Evolutionary conservation across 352 stramenopile genomes (phyloP).

Genomic region (Aphanomyces invadans): DNA sequence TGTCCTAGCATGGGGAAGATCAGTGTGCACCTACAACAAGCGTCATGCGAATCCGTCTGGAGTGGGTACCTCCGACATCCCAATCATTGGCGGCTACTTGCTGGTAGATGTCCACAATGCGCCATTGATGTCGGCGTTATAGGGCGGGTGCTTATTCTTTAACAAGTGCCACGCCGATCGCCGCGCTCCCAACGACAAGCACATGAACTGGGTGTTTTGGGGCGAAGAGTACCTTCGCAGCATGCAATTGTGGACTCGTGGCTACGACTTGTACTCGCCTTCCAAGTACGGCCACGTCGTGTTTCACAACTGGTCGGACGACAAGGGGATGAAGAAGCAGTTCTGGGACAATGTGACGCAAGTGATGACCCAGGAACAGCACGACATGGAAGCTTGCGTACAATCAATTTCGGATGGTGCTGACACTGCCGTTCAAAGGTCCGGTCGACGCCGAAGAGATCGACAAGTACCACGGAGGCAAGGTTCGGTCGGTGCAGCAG

Average conservation of each 20-base stretch:
- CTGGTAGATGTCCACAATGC: neutral
- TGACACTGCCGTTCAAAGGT: neutral
- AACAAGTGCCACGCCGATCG: slow-evolving; percentile 76
- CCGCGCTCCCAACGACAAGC: slow-evolving; percentile 72
- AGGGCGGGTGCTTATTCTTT: slow-evolving; percentile 74
- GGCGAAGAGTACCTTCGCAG: slow-evolving; percentile 74
- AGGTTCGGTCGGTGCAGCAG: neutral
- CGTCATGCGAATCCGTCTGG: too few species aligned
- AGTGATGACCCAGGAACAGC: neutral
- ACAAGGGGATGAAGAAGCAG: slow-evolving; percentile 6
- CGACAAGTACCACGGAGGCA: slow-evolving; percentile 12
- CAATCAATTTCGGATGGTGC: slow-evolving; percentile 6
- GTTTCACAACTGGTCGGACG: slow-evolving; percentile 48
- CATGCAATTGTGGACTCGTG: slow-evolving; percentile 55
- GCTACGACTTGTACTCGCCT: slow-evolving; percentile 86
- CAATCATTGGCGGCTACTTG: slow-evolving; percentile 5
- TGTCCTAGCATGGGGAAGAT: too few species aligned
- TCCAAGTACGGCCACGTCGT: slow-evolving; percentile 29
- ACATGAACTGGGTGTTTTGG: slow-evolving; percentile 75
- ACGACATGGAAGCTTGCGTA: neutral
- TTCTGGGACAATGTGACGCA: neutral
- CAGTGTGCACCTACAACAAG: neutral
- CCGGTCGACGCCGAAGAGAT: neutral
- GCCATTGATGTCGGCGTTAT: slow-evolving; percentile 52
- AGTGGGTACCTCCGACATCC: neutral